Evolutionary conservation across 306 rosid species (phyloP).

Genomic region (Rubus idaeus): DNA sequence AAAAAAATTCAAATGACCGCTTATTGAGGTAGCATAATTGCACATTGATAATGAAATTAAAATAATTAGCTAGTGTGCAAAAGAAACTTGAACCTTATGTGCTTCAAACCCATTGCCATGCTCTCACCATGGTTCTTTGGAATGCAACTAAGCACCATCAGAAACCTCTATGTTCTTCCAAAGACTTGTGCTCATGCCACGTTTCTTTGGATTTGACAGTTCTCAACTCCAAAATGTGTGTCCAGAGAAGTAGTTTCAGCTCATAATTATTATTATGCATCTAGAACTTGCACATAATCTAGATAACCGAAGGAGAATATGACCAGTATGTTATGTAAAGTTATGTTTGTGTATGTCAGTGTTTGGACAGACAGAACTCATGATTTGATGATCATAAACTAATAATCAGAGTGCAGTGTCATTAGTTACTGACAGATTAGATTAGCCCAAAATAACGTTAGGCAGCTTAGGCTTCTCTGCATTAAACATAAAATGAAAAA

Average conservation of each 20-base stretch:
- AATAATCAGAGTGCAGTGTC: neutral
- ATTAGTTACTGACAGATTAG: neutral
- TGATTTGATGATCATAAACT: neutral
- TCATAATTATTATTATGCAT: neutral
- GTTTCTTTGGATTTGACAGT: neutral
- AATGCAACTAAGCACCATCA: neutral
- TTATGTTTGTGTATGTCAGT: neutral
- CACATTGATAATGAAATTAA: neutral
- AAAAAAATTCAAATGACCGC: neutral
- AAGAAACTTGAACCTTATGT: neutral
- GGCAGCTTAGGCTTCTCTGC: neutral
- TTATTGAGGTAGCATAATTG: neutral
- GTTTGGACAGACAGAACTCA: neutral
- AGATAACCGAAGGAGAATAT: neutral
- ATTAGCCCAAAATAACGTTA: neutral
- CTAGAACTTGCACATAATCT: neutral
- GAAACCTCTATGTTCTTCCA: neutral
- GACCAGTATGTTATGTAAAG: neutral
- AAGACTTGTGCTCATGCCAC: neutral
- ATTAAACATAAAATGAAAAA: neutral
- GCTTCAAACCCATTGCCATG: conserved; percentile 6
- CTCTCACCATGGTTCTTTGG: neutral
- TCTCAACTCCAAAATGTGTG: neutral
- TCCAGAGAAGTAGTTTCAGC: too few relatives aligned
- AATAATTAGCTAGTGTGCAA: neutral